These are phyloP conservation scores for Diaporthe helianthi DNA, from an alignment of 2,329 filamentous ascomycete genomes.

Conservation along the genomic window DNA sequence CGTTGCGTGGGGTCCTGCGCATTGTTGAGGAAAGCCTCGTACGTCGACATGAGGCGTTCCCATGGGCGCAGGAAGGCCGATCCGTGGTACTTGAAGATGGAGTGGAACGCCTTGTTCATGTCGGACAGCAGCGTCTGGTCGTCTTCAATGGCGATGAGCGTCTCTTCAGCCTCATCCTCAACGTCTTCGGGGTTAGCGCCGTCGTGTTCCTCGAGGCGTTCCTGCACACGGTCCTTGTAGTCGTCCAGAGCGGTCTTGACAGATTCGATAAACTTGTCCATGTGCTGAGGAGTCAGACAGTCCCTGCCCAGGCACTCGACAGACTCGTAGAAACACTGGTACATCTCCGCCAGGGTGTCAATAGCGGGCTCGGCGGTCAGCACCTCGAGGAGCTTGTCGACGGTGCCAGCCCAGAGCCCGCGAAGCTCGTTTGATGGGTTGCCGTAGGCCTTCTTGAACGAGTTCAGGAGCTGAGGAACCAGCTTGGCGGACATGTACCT, in stretches of 20 bases:
- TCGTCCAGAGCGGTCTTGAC: conserved; percentile 88
- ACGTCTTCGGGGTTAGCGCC: conserved; percentile 80
- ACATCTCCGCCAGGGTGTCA: conserved; percentile 97
- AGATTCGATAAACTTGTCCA: conserved; percentile 86
- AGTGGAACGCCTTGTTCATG: conserved; percentile 99
- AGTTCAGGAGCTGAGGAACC: conserved; percentile 89
- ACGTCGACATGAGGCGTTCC: conserved; percentile 85
- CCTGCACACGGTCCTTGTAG: conserved; percentile 85
- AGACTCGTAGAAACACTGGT: conserved; percentile 99
- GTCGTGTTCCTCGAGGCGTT: conserved; percentile 82
- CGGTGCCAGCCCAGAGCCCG: conserved; percentile 84
- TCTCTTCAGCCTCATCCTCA: conserved; percentile 85
- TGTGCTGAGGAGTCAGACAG: conserved; percentile 78
- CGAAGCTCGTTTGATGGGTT: conserved; percentile 78
- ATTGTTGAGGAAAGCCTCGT: conserved; percentile 80
- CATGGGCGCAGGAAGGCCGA: conserved; percentile 83
- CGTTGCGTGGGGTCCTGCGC: conserved; percentile 87
- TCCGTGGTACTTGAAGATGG: conserved; percentile 97
- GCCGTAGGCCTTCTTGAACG: conserved; percentile 92
- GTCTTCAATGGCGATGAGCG: conserved; percentile 91
- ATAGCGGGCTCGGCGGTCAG: conserved; percentile 93
- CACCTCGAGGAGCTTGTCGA: conserved; percentile 91
- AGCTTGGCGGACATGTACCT: conserved; percentile 94
- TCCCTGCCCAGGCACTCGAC: conserved; percentile 91
- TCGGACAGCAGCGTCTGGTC: conserved; percentile 96